Base-by-base conservation (phyloP, 495 filamentous ascomycete genomes). In the Achaetomiella virescens region DNA sequence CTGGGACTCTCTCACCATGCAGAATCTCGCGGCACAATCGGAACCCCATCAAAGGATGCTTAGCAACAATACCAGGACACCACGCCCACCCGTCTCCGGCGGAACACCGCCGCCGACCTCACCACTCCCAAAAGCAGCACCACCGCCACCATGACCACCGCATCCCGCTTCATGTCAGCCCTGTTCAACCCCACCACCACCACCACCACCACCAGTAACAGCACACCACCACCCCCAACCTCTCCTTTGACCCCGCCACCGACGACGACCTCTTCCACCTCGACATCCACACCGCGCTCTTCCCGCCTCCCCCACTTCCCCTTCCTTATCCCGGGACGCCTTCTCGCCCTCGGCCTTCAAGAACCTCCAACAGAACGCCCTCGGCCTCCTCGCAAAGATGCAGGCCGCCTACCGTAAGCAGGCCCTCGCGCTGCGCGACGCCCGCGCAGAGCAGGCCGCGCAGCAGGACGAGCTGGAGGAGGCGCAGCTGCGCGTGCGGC, bases 391-490 rank as follows among this genome's bases (percentile, higher is more conserved):
- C 17, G 67, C 71, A 44, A 78, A 74, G 49, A 76, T 90, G 67
- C 90, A 91, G 64, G 72, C 74, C 33, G 89, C 88, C 18, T 91
- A 91, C 73, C 81, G 82, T 50, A 70, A 80, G 59, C 79, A 84
- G 10, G 80, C 78, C 1, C 68, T 79, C 22, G 74, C 81, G 31
- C 69, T 90, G 44, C 76, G 76, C 50, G 82, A 87, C 44, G 65
- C 81, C 8, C 60, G 77, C 44, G 80, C 79, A 7, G 88, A 90
- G 61, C 78, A 82, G 52, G 79, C 78, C 24, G 84, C 84, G 11
- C 80, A 83, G 64, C 65, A 66, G 7, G 89, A 93, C 44, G 90
- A 92, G 65, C 70, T 86, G 3, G 86, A 88, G 51, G 88, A 90
- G 63, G 81, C 85, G n/a, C 78, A 85, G 43, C 85, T 85, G 10